These are phyloP conservation scores for Ilex asprella DNA, from an alignment of 257 asterid genomes.

Conservation along the genomic window DNA sequence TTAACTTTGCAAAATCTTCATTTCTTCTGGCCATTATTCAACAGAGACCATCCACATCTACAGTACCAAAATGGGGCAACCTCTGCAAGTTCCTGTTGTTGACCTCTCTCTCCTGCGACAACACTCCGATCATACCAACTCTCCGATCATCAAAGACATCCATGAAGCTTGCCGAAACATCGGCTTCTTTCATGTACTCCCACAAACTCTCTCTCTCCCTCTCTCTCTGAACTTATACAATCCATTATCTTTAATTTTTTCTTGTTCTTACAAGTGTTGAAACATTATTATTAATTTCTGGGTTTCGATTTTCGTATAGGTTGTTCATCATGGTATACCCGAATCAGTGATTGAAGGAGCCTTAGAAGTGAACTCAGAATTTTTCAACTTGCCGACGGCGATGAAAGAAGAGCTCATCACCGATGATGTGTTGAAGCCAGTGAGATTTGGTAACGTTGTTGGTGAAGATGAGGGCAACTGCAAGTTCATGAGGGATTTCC, in stretches of 20 bases:
- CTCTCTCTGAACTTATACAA: not conserved
- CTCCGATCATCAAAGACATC: constrained; percentile 19
- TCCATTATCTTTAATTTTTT: not conserved
- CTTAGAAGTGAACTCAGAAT: constrained; percentile 20
- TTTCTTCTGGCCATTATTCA: no score
- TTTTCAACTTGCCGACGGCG: constrained; percentile 21
- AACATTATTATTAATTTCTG: no score
- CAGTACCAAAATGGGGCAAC: no score
- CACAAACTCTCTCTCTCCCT: not conserved
- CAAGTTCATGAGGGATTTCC: constrained; percentile 23
- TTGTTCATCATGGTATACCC: constrained; percentile 24
- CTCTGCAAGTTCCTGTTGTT: constrained; percentile 7
- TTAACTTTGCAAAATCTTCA: no score
- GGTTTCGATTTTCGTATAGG: constrained; percentile 8
- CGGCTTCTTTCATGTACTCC: constrained; percentile 7
- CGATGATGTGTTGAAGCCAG: constrained; percentile 18
- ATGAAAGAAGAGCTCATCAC: constrained; percentile 22
- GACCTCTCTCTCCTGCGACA: constrained; percentile 20
- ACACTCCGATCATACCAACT: not conserved
- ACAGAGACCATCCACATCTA: no score
- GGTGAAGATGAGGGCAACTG: not conserved
- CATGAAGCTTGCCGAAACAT: constrained; percentile 21
- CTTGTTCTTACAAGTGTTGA: no score
- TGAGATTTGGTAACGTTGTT: constrained; percentile 18
- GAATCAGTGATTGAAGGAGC: constrained; percentile 29